Conservation (phyloP, 352 stramenopile species). For the Pythium monospermum region DNA sequence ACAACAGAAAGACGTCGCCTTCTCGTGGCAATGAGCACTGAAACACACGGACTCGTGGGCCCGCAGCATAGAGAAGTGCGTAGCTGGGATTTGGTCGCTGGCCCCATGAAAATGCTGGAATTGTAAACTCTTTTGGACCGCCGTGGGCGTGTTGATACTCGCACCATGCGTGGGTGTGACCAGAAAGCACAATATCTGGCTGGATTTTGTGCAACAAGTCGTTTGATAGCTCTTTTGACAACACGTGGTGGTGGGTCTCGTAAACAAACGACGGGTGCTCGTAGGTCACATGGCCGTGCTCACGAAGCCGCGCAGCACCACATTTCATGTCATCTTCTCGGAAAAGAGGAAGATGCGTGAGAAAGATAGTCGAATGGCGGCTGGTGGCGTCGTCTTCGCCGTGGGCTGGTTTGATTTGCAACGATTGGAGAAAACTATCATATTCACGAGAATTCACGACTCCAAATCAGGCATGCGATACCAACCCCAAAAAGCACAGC, state of each 20-base stretch:
- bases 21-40: slow-evolving; percentile 14
- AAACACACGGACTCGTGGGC: neutral
- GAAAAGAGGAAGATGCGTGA: slow-evolving; percentile 62
- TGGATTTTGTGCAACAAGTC: slow-evolving; percentile 43
- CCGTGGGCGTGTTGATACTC: slow-evolving; percentile 13
- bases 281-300: slow-evolving; percentile 75
- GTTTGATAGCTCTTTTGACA: slow-evolving; percentile 48
- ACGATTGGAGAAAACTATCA: too few relatives aligned
- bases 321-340: slow-evolving; percentile 54
- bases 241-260: slow-evolving; percentile 57
- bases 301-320: slow-evolving; percentile 34
- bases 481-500: too few relatives aligned
- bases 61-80: slow-evolving; percentile 32
- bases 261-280: slow-evolving; percentile 66
- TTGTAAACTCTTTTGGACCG: slow-evolving; percentile 46
- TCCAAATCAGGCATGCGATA: too few relatives aligned
- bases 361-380: slow-evolving; percentile 34
- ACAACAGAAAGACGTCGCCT: slow-evolving; percentile 13
- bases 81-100: slow-evolving; percentile 79
- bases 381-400: too few relatives aligned
- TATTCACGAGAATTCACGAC: too few relatives aligned
- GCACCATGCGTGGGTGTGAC: slow-evolving; percentile 75
- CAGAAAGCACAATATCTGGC: slow-evolving; percentile 57
- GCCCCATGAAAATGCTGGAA: slow-evolving; percentile 74
- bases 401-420: slow-evolving; percentile 10